Conservation (phyloP, 352 stramenopile species). For the Elongisporangium prolatum region DNA sequence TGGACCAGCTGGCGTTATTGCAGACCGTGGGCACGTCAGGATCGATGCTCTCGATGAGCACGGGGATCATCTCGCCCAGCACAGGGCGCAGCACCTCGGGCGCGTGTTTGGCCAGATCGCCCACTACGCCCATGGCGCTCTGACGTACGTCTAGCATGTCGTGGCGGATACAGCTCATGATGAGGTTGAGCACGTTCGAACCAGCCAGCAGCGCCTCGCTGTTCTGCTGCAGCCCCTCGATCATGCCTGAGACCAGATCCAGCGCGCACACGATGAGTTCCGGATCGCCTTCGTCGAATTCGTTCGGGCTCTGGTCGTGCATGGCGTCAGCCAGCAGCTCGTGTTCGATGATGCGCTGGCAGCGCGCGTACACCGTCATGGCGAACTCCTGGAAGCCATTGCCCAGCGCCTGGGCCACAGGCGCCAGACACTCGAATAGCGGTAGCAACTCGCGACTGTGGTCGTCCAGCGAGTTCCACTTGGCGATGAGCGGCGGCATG, state of each 20-base stretch:
- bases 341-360: slow-evolving; percentile 79
- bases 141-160: slow-evolving; percentile 87
- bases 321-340: slow-evolving; percentile 80
- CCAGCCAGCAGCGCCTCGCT: slow-evolving; percentile 70
- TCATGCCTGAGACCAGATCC: slow-evolving; percentile 87
- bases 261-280: slow-evolving; percentile 89
- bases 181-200: slow-evolving; percentile 86
- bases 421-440: slow-evolving; percentile 88
- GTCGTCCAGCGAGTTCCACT: slow-evolving; percentile 88
- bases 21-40: slow-evolving; percentile 85
- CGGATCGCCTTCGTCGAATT: slow-evolving; percentile 82
- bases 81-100: slow-evolving; percentile 65
- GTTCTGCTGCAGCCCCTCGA: slow-evolving; percentile 75
- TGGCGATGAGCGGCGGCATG: slow-evolving; percentile 91
- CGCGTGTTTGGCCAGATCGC: slow-evolving; percentile 85
- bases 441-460: slow-evolving; percentile 78
- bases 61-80: slow-evolving; percentile 69
- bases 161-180: slow-evolving; percentile 85
- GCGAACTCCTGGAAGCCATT: slow-evolving; percentile 88
- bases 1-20: slow-evolving; percentile 91
- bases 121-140: slow-evolving; percentile 86
- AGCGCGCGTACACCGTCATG: slow-evolving; percentile 74
- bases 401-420: slow-evolving; percentile 77
- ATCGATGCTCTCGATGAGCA: slow-evolving; percentile 88
- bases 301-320: slow-evolving; percentile 67